phyloP scores from a whole-genome alignment of 768 basidiomycete species.

The Chalciporus piperatus region DNA sequence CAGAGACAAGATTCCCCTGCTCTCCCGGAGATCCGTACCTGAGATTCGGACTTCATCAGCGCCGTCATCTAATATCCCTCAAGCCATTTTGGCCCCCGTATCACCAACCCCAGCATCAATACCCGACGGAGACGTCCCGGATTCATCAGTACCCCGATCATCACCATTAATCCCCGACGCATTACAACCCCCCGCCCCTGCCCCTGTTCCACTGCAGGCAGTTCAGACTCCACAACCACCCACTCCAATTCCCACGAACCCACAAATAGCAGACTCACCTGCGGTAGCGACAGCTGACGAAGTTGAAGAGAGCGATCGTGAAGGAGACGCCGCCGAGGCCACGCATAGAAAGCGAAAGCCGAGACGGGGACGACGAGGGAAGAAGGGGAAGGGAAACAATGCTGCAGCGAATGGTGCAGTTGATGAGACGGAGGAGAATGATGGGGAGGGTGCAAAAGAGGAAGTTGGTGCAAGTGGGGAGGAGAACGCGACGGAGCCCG shows the following conservation, averaged over 20 bases:
- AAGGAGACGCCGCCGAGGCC: constrained; percentile 38
- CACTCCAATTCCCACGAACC: background rate
- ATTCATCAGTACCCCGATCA: background rate
- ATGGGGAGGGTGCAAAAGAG: constrained; percentile 37
- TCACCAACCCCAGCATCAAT: background rate
- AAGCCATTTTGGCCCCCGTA: background rate
- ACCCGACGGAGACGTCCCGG: constrained; percentile 1
- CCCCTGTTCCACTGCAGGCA: background rate
- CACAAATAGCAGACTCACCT: constrained; percentile 8
- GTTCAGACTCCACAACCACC: no score
- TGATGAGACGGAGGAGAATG: constrained; percentile 26
- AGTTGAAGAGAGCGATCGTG: constrained; percentile 61
- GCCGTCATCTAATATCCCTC: constrained; percentile 1
- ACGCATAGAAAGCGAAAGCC: constrained; percentile 42
- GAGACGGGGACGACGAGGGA: constrained; percentile 45
- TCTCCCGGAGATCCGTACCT: constrained; percentile 2
- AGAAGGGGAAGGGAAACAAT: constrained; percentile 46
- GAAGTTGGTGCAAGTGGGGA: constrained; percentile 24
- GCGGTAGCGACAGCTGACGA: constrained; percentile 29
- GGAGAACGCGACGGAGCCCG: constrained; percentile 12
- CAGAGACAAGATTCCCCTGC: constrained; percentile 18
- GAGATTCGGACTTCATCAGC: constrained; percentile 1
- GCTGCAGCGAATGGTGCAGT: constrained; percentile 6
- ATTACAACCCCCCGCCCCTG: background rate
- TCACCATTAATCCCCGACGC: background rate